Conservation (phyloP, 345 rosid species). For the Eutrema yunnanense region DNA sequence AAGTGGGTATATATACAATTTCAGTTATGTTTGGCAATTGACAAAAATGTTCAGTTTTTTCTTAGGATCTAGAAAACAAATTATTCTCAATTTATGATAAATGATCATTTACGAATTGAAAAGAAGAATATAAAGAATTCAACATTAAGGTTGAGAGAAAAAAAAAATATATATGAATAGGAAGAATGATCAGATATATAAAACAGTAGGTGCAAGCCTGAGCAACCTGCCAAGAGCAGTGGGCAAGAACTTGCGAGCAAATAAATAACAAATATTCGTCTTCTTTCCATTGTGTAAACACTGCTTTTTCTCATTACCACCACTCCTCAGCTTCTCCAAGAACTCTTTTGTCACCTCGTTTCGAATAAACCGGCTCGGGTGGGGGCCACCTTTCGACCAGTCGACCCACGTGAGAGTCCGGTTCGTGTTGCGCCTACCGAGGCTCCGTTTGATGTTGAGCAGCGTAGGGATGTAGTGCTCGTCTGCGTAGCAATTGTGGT, state of each 20-base stretch:
- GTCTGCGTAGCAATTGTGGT: constrained; percentile 52
- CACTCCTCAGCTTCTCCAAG: constrained; percentile 47
- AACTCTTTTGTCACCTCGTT: constrained; percentile 43
- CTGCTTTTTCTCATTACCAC: constrained; percentile 5
- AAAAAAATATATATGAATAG: neutral
- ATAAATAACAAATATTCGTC: constrained; percentile 55
- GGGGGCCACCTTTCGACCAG: constrained; percentile 76
- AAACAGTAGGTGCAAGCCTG: constrained; percentile 45
- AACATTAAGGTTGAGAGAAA: neutral
- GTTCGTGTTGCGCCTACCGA: constrained; percentile 43
- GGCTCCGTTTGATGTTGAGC: constrained; percentile 28
- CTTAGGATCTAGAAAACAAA: neutral
- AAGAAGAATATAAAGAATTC: constrained; percentile 4
- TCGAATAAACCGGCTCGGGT: constrained; percentile 49
- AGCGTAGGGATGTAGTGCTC: constrained; percentile 84
- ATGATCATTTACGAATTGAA: neutral
- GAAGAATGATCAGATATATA: constrained; percentile 31
- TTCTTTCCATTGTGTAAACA: constrained; percentile 52
- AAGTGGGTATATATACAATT: neutral
- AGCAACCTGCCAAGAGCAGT: constrained; percentile 51
- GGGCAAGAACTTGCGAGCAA: constrained; percentile 75
- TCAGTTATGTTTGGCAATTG: no score
- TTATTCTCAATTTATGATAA: neutral
- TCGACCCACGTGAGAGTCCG: constrained; percentile 79
- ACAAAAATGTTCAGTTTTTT: neutral